phyloP scores from a whole-genome alignment of 495 filamentous ascomycete genomes.

The Penicillium arizonense region DNA sequence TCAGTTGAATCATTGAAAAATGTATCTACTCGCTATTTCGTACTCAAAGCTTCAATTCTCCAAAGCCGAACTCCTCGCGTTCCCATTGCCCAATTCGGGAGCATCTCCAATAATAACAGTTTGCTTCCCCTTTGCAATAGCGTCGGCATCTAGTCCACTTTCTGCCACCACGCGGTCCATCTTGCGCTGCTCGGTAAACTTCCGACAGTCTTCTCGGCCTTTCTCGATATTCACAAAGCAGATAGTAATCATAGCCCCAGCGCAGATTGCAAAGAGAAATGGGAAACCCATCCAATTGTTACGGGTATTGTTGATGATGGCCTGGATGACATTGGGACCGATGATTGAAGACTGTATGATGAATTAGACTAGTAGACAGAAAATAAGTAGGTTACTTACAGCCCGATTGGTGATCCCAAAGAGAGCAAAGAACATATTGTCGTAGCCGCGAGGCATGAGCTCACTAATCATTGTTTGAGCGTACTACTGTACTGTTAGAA shows the following conservation, averaged over 20 bases:
- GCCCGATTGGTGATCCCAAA: conserved; percentile 53
- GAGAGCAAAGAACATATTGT: conserved; percentile 54
- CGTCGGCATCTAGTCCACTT: conserved; percentile 13
- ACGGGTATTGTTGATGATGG: conserved; percentile 46
- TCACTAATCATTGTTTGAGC: conserved; percentile 55
- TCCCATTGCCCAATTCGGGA: not conserved
- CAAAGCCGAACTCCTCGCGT: not conserved
- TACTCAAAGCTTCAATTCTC: not conserved
- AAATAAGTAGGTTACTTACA: conserved; percentile 26
- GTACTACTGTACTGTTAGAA: conserved; percentile 26
- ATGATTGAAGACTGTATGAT: conserved; percentile 45
- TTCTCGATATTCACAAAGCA: conserved; percentile 47
- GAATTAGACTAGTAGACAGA: not conserved
- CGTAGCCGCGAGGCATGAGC: conserved; percentile 48
- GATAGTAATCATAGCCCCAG: conserved; percentile 40
- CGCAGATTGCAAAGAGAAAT: conserved; percentile 47
- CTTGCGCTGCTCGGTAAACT: conserved; percentile 39
- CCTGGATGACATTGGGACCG: conserved; percentile 50
- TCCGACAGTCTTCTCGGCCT: conserved; percentile 42
- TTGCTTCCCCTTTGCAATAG: conserved; percentile 15
- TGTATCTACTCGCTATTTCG: too few species aligned
- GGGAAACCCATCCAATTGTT: conserved; percentile 54
- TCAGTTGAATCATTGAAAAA: too few species aligned
- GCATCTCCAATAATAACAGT: not conserved
- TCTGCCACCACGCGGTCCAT: conserved; percentile 27